Percentiles rank a stretch among this genome's conserved stretches.
Evolutionary conservation across 164 flowering plant genomes (phyloP).

Genomic region (Magnolia sinica): DNA sequence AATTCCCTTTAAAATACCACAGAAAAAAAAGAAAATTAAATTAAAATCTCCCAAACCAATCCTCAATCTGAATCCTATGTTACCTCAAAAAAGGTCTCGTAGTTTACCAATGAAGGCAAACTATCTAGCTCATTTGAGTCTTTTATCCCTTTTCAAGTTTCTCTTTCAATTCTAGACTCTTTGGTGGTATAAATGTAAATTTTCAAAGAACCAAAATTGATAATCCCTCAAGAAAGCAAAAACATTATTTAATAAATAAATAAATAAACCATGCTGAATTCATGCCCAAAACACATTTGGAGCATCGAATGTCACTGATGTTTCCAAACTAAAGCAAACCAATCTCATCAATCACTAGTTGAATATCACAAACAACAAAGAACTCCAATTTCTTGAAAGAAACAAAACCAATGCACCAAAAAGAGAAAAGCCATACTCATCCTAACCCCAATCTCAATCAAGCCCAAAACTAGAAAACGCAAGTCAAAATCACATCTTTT

Average conservation of each 20-base stretch:
- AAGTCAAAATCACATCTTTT: neutral
- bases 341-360: neutral
- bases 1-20: too few relatives aligned
- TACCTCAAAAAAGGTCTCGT: too few relatives aligned
- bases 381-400: constrained; percentile 2
- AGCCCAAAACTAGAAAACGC: neutral
- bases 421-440: neutral
- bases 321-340: neutral
- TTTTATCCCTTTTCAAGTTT: too few relatives aligned
- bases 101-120: too few relatives aligned
- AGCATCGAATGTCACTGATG: neutral
- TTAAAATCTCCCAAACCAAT: too few relatives aligned
- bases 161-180: neutral
- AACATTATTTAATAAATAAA: too few relatives aligned
- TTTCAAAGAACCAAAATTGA: neutral
- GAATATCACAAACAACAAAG: neutral
- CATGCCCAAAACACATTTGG: neutral
- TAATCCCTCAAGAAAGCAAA: neutral
- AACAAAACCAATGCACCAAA: neutral
- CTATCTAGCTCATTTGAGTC: too few relatives aligned
- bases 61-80: too few relatives aligned
- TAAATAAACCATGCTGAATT: neutral
- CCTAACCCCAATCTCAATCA: neutral
- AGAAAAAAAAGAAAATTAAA: too few relatives aligned
- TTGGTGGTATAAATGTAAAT: neutral